Evolutionary conservation across 306 rosid genomes (phyloP).

Genomic region (Macrotyloma uniflorum): DNA sequence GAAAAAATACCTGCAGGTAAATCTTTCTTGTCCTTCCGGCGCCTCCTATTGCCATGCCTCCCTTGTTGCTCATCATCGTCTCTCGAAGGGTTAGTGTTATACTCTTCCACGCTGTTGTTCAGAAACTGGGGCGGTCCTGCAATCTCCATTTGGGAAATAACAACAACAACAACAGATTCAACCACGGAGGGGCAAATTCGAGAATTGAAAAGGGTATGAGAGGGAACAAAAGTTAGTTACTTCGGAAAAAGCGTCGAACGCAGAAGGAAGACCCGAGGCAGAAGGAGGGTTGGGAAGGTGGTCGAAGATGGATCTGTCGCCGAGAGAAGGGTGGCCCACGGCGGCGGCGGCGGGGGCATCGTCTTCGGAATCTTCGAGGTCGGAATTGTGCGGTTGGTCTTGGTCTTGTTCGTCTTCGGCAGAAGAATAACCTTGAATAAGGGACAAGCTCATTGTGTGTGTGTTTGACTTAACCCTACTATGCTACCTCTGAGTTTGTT

Average conservation of each 20-base stretch:
- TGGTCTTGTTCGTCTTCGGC: conserved; percentile 67
- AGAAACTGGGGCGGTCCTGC: conserved; percentile 88
- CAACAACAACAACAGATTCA: conserved; percentile 11
- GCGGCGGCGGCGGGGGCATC: conserved; percentile 26
- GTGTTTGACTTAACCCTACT: not conserved
- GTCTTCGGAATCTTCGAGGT: conserved; percentile 18
- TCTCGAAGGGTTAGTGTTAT: conserved; percentile 27
- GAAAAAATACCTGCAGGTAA: conserved; percentile 65
- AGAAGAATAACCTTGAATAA: conserved; percentile 88
- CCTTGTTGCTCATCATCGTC: conserved; percentile 62
- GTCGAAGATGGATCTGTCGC: conserved; percentile 69
- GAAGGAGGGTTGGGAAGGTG: conserved; percentile 56
- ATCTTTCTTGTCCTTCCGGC: conserved; percentile 73
- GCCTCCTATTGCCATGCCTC: conserved; percentile 54
- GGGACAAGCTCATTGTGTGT: conserved; percentile 74
- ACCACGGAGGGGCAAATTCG: conserved; percentile 2
- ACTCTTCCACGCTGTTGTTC: conserved; percentile 74
- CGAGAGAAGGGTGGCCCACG: conserved; percentile 49
- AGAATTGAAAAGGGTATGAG: not conserved
- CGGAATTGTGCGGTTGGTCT: conserved; percentile 40
- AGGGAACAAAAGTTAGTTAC: conserved; percentile 38
- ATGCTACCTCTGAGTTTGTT: not conserved
- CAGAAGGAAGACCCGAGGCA: conserved; percentile 78
- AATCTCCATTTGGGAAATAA: conserved; percentile 52
- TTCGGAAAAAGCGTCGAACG: conserved; percentile 89